These are phyloP conservation scores for Pseudopithomyces chartarum DNA, from an alignment of 2,329 filamentous ascomycete species.

Conservation along the genomic window DNA sequence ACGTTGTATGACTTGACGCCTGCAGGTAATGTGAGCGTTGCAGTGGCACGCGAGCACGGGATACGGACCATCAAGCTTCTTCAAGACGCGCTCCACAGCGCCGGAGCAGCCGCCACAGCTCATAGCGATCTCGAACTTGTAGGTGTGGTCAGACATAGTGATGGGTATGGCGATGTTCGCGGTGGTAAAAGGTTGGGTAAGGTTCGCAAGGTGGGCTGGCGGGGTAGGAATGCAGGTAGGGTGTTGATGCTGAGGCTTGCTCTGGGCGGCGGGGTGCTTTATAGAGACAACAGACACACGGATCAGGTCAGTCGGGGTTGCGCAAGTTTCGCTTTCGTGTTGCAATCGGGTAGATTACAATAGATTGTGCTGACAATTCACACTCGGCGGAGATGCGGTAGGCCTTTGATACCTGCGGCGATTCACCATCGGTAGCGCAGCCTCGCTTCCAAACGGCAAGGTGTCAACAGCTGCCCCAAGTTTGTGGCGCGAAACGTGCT, in stretches of 20 bases:
- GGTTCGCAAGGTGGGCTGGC: slow-evolving; percentile 11
- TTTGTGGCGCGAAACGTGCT: slow-evolving; percentile 43
- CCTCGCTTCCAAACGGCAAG: slow-evolving; percentile 6
- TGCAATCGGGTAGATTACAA: slow-evolving; percentile 37
- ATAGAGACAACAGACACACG: slow-evolving; percentile 4
- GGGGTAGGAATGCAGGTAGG: slow-evolving; percentile 4
- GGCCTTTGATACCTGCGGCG: slow-evolving; percentile 31
- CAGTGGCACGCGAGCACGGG: slow-evolving; percentile 5
- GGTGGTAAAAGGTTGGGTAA: slow-evolving; percentile 6
- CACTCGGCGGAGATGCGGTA: slow-evolving; percentile 18
- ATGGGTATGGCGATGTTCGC: slow-evolving; percentile 57
- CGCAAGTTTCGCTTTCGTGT: slow-evolving; percentile 41
- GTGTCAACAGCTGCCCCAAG: slow-evolving; percentile 25
- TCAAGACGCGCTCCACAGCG: slow-evolving; percentile 88
- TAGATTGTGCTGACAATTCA: slow-evolving; percentile 42
- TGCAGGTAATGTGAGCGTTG: slow-evolving; percentile 46
- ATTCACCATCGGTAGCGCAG: slow-evolving; percentile 22
- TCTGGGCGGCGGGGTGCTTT: slow-evolving; percentile 6
- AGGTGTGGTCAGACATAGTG: slow-evolving; percentile 78
- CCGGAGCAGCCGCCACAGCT: slow-evolving; percentile 95
- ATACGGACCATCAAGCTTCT: slow-evolving; percentile 81
- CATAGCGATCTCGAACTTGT: slow-evolving; percentile 96
- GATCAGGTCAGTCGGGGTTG: slow-evolving; percentile 22
- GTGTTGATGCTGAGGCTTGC: background rate
- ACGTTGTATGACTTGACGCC: slow-evolving; percentile 88